Evolutionary conservation across 345 rosid species (phyloP), one percentile per base, ranked within the genome.

Genomic region (Microthlaspi erraticum): DNA sequence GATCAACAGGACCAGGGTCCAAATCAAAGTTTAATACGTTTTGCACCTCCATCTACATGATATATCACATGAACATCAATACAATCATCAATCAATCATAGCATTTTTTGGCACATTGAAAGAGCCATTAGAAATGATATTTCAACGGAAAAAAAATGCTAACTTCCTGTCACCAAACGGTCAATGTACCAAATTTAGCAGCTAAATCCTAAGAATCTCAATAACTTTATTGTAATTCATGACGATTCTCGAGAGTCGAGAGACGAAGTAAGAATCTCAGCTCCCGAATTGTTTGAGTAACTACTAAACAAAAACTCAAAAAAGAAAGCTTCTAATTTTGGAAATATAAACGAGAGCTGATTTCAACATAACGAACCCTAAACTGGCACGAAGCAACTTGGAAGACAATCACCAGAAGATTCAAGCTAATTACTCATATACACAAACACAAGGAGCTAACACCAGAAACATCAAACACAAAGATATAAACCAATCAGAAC

Each of bases 1-100:
- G 77, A 77, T 77, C 80, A 72, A 77, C 80, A 42, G 80, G 80
- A 52, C 77, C 80, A 52, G 80, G 80, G 43, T 77, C 80, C 72
- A 77, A 71, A 70, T 77, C 80, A 71, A 70, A 64, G 68, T 37
- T 71, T 12, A 71, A 17, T 5, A 66, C 11, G 19, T 34, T 65
- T 31, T 77, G 80, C n/a, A 77, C 10, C 59, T 77, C 80, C 80
- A 77, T 77, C 80, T 77, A 43, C 52, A 68, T 44, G 6, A 60
- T n/a, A 57, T 18, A 48, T 38, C 53, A 67, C 54, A 52, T 0
- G 10, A n/a, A 16, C 56, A 68, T 68, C 56, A 50, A 7, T 0
- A 42, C 46, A 71, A 9, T 1, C 29, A 44, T 55, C 20, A 54
- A 20, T 37, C 20, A 71, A 38, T 10, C 39, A 45, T 10, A 11